Evolutionary conservation across 2,329 filamentous ascomycete species (phyloP), one percentile per base, ranked within the genome.

Genomic region (Botrytis tulipae): DNA sequence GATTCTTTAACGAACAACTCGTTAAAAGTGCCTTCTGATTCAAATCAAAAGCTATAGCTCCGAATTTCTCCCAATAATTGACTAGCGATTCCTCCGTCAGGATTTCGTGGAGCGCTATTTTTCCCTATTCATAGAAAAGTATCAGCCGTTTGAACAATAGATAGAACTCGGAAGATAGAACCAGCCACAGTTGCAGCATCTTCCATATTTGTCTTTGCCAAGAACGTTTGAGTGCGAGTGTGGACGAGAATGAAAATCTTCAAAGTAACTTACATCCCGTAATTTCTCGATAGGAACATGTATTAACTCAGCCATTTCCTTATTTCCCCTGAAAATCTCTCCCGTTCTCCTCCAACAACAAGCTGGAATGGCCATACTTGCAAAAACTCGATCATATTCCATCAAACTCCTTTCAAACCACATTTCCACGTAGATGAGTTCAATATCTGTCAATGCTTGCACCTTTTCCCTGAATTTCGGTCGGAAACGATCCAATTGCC

Each of bases 51-150:
- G 96, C 97, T 79, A 99, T 98, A 8, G 94, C 95, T 69, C 95
- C 95, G 80, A 99, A 99, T 80, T 99, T 97, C 83, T 99, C 96
- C 96, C 96, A 99, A 80, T 99, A 99, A 79, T 93, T 93, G 72
- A 98, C 96, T 75, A 97, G 89, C 59, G 95, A 97, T 75, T 97
- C 94, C 84, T 99, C 96, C 3, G 94, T 94, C 62, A 99, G 89
- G 76, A 99, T 97, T 82, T 99, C 95, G 81, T 99, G 96, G 66
- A 99, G 88, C 20, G 96, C 93, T 76, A 98, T 91, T 79, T 97
- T 97, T 75, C 96, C 96, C 95, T 97, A 62, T 37, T 74, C 70
- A 48, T 67, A 40, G 59, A 73, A 6, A 6, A 71, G 59, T 61
- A 4, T 70, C 54, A 70, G 67, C 40, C n/a, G 37, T 57, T 57